Base-by-base conservation (phyloP, 345 rosid genomes). In the Tarenaya hassleriana region DNA sequence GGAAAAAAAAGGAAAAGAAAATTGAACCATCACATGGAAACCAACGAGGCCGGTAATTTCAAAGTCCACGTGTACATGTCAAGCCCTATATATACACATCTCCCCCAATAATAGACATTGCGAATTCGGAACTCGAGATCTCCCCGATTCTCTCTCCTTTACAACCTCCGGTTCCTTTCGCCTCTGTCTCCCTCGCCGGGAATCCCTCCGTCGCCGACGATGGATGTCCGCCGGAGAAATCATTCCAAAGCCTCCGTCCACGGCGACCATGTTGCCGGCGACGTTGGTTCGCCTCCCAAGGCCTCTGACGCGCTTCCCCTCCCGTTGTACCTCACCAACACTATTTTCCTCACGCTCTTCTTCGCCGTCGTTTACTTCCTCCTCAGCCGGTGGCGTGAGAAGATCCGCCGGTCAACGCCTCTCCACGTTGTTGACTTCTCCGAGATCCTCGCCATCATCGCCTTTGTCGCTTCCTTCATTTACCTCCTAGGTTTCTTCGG, bases 311-410 rank as follows among this genome's bases (percentile, higher is more conserved):
- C 68, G 14, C 71, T 75, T 52, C 29, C 79, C 6, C 69, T 74
- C 17, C 79, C 77, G 1, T 66, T 76, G 7, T 68, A 54, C 60
- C 43, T 75, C 4, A 74, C 86, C 1, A 82, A 79, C 63, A 56
- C 52, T 0, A 1, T 79, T 12, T 79, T 75, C 73, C 57, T 75
- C 60, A 16, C 63, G 0, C 75, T 82, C 27, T 77, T 82, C 74
- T 71, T 77, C 72, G 68, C 76, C 8, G 64, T 66, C 2, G 77
- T 74, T 21, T 77, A 64, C 57, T 82, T 71, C 41, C 79, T 82
- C 37, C 81, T 79, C 47, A 74, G 42, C 34, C 61, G 76, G 11
- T 75, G 77, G 77, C 77, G 77, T 5, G 70, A 72, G 41, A 75
- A 75, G 76, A 66, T 66, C 63, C 74, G 68, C 7, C 47, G 50